phyloP scores from a whole-genome alignment of 1,139 yeast species.

The Blastobotrys capitulatus region DNA sequence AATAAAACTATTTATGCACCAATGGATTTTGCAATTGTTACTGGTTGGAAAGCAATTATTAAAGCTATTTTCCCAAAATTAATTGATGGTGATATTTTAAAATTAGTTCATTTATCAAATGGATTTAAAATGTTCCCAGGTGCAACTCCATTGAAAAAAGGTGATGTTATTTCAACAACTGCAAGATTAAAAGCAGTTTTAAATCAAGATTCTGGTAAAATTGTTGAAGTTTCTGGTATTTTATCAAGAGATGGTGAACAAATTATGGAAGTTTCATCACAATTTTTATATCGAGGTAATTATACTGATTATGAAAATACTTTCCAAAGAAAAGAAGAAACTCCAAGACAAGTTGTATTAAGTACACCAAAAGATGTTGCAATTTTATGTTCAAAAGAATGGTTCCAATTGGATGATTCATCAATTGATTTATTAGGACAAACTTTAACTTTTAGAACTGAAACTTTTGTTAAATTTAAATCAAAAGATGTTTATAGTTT shows the following conservation, averaged over 20 bases:
- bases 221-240: constrained; percentile 93
- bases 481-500: constrained; percentile 69
- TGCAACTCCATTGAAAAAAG: constrained; percentile 83
- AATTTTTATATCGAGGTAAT: constrained; percentile 93
- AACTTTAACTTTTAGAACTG: constrained; percentile 83
- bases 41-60: constrained; percentile 98
- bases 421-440: constrained; percentile 69
- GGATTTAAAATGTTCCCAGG: constrained; percentile 93
- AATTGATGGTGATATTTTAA: constrained; percentile 93
- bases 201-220: constrained; percentile 89
- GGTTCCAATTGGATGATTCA: constrained; percentile 81
- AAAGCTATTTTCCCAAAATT: constrained; percentile 94
- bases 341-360: constrained; percentile 76
- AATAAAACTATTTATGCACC: constrained; percentile 89
- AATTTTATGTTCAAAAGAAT: constrained; percentile 88
- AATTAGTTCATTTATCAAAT: constrained; percentile 89
- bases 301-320: constrained; percentile 87
- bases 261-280: constrained; percentile 90
- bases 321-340: constrained; percentile 81
- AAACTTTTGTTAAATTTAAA: constrained; percentile 78
- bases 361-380: constrained; percentile 85
- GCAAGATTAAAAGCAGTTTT: constrained; percentile 87
- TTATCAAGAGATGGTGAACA: constrained; percentile 69
- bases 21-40: constrained; percentile 98
- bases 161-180: constrained; percentile 74